Base-by-base conservation (phyloP, 148 eudicot genomes). In the Tetragonia tetragonoides region DNA sequence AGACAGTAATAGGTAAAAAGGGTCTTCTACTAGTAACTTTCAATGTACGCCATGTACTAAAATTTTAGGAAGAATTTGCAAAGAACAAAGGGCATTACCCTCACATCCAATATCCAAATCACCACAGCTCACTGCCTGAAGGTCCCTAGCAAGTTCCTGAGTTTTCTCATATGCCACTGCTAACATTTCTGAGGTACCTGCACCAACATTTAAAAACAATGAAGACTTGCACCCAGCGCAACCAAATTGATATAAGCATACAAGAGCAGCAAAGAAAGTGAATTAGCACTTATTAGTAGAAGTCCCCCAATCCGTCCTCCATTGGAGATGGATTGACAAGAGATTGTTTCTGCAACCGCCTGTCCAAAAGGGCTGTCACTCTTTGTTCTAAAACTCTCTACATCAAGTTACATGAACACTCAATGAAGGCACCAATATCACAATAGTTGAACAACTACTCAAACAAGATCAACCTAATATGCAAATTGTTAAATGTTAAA, bases 21-120 rank as follows among this genome's bases (percentile, higher is more conserved):
- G 34, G 34, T 41, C 44, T 59, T 70, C 44, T 59, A 42, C 69
- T 6, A 44, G 6, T 2, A 38, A 56, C 10, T 68, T 10, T 77
- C 68, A 1, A 24, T 23, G 9, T 49, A 23, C 21, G 68, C 68
- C 1, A 24, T 23, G 9, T 49, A 23, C 21, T 37, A 24, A 65
- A n/a, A 42, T 40, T 24, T 56, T 28, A 2, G 38, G 61, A 2
- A 60, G 69, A 5, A 75, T 4, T 39, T 44, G 51, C 34, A 24
- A 41, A 74, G 24, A 79, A 51, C 62, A 75, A 65, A 71, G 66
- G 40, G 18, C 38, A 59, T 84, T 88, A 92, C 99, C 99, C 87
- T 96, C n/a, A n/a, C n/a, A n/a, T n/a, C n/a, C 99, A 82, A 96
- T 90, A 85, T 96, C 99, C 87, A 96, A 90, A 88, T 96, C 99